A percentile compares a stretch with the other conserved stretches of the same genome.
Evolutionary conservation across 192 early-diverging fungal species (phyloP).

Genomic region (Backusella psychrophila): DNA sequence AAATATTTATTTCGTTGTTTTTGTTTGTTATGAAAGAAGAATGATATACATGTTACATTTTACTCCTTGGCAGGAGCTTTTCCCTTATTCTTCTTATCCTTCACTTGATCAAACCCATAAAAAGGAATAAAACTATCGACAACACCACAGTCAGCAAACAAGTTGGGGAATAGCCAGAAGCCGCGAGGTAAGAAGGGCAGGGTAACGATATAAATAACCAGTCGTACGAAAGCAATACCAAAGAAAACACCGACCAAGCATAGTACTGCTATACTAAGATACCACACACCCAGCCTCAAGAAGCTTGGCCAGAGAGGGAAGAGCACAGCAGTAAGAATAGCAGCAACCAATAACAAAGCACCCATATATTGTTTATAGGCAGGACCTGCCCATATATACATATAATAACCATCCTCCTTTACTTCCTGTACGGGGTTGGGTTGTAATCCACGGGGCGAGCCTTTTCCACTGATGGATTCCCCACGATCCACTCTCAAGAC

Average conservation of each 20-base stretch:
- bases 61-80: neutral
- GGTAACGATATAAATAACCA: constrained; percentile 81
- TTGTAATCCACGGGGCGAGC: constrained; percentile 19
- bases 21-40: neutral
- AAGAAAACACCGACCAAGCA: constrained; percentile 90
- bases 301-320: constrained; percentile 94
- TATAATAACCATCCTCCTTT: constrained; percentile 81
- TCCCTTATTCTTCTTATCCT: constrained; percentile 34
- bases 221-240: constrained; percentile 80
- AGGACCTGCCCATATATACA: constrained; percentile 93
- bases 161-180: constrained; percentile 95
- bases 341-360: constrained; percentile 71
- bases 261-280: constrained; percentile 78
- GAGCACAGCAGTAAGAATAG: constrained; percentile 91
- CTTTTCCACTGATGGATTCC: constrained; percentile 24
- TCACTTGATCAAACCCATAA: constrained; percentile 77
- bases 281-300: constrained; percentile 85
- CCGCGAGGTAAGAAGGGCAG: constrained; percentile 71
- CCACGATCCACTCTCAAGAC: constrained; percentile 34
- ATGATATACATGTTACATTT: neutral
- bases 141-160: constrained; percentile 95
- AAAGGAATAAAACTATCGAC: constrained; percentile 92
- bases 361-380: constrained; percentile 75
- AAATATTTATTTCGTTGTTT: neutral
- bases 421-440: constrained; percentile 22